Evolutionary conservation across 2,329 filamentous ascomycete genomes (phyloP).

Genomic region (Ceratocystis destructans): DNA sequence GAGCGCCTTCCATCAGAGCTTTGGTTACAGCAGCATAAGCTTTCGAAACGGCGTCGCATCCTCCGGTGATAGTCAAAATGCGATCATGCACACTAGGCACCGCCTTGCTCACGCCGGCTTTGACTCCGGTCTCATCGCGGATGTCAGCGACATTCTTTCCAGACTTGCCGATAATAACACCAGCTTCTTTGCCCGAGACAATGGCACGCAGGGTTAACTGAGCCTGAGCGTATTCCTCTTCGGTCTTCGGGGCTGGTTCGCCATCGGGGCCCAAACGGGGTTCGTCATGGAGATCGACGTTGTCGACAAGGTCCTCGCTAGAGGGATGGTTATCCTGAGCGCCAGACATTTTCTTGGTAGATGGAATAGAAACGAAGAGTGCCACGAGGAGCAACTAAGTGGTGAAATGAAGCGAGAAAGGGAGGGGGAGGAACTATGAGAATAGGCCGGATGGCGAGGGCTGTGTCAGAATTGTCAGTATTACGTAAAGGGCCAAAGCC

Average conservation of each 20-base stretch:
- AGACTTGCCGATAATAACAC: slow-evolving; percentile 96
- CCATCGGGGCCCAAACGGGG: slow-evolving; percentile 55
- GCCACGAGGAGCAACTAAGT: slow-evolving; percentile 10
- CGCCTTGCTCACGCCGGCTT: slow-evolving; percentile 96
- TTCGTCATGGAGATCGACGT: slow-evolving; percentile 47
- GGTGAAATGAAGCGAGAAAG: slow-evolving; percentile 18
- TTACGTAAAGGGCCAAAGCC: background rate
- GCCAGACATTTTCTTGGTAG: slow-evolving; percentile 41
- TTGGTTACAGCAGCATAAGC: slow-evolving; percentile 90
- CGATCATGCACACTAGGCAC: slow-evolving; percentile 95
- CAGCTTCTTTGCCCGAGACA: slow-evolving; percentile 96
- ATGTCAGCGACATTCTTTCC: slow-evolving; percentile 97
- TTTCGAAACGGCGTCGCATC: slow-evolving; percentile 74
- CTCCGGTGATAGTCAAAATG: slow-evolving; percentile 86
- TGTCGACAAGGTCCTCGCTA: slow-evolving; percentile 52
- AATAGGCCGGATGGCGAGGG: background rate
- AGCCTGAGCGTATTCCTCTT: slow-evolving; percentile 89
- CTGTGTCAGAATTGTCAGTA: background rate
- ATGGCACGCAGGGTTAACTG: slow-evolving; percentile 92
- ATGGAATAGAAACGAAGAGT: slow-evolving; percentile 20
- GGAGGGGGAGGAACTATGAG: slow-evolving; percentile 17
- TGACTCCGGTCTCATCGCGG: slow-evolving; percentile 93
- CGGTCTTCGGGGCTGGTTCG: slow-evolving; percentile 73
- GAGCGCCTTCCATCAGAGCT: slow-evolving; percentile 81
- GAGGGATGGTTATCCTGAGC: slow-evolving; percentile 43